Evolutionary conservation across 2,329 filamentous ascomycete species (phyloP).

Genomic region (Fusarium sambucinum): DNA sequence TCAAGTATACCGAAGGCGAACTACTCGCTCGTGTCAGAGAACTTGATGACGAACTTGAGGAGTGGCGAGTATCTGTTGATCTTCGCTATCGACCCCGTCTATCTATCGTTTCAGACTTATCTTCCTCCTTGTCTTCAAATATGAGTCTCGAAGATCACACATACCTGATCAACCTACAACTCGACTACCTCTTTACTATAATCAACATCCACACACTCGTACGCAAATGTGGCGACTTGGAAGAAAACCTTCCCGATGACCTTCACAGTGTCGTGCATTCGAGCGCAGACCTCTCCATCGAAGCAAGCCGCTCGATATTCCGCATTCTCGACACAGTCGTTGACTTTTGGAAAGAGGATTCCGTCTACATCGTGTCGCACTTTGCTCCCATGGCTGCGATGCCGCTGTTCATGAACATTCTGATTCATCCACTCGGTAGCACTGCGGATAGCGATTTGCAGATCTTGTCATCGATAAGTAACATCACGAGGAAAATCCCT

Average conservation of each 20-base stretch:
- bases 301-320: slow-evolving; percentile 35
- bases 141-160: slow-evolving; percentile 25
- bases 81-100: slow-evolving; percentile 30
- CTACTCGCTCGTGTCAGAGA: slow-evolving; percentile 46
- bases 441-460: slow-evolving; percentile 33
- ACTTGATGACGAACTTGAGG: slow-evolving; percentile 51
- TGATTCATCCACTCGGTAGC: slow-evolving; percentile 35
- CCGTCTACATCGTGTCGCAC: slow-evolving; percentile 33
- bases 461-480: slow-evolving; percentile 36
- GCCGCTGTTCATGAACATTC: slow-evolving; percentile 38
- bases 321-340: slow-evolving; percentile 33
- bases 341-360: slow-evolving; percentile 37
- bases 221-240: slow-evolving; percentile 34
- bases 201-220: slow-evolving; percentile 39
- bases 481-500: slow-evolving; percentile 32
- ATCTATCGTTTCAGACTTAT: slow-evolving; percentile 24
- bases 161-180: slow-evolving; percentile 30
- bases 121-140: slow-evolving; percentile 5
- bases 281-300: slow-evolving; percentile 36
- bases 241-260: slow-evolving; percentile 35
- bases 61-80: slow-evolving; percentile 48
- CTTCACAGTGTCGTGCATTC: slow-evolving; percentile 34
- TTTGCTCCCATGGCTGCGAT: slow-evolving; percentile 39
- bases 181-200: slow-evolving; percentile 38
- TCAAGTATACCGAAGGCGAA: slow-evolving; percentile 42